Base-by-base conservation (phyloP, 2,329 filamentous ascomycete genomes). In the Pseudopithomyces chartarum region DNA sequence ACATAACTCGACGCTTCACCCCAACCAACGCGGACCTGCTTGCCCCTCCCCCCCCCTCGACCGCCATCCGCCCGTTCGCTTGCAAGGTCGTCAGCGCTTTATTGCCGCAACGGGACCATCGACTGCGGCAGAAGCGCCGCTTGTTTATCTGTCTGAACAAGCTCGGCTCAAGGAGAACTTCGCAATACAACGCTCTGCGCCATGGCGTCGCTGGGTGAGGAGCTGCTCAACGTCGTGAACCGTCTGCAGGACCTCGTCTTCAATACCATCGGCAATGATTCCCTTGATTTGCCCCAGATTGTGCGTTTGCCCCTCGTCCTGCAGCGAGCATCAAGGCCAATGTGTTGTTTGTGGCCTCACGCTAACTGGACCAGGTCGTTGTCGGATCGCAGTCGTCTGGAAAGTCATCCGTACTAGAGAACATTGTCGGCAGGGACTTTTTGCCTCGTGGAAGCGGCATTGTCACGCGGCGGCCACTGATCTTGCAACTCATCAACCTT, bases 241-340 rank as follows among this genome's bases (percentile, higher is more conserved):
- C 96, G 96, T 84, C 85, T 99, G 73, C 95, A 99, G 80, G 95
- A 98, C 79, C 81, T 99, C 73, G 95, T 99, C 73, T 99, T 99
- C 84, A 99, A 99, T 81, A 99, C 95, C 67, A 99, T 99, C 78
- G 95, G 95, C 79, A 98, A 93, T 82, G 95, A 99, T 79, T 98
- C 94, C 52, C 85, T 99, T 59, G 95, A 99, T 79, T 83, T 99
- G 56, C 95, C 95, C 57, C 95, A 99, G 81, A 99, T 99, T 84
- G 95, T 97, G 88, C 82, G 95, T 97, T 86, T 74, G 87, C 81
- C 62, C 63, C 62, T 51, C 62, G 53, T 51, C 45, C 56, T 47
- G 47, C 48, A 44, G 57, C 54, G 60, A 44, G 59, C 57, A 55
- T 55, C 8, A 11, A 26, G 17, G 32, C 10, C 19, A n/a, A n/a